Evolutionary conservation across 805 yeast genomes (phyloP).

Genomic region (Candida arabinofermentans): DNA sequence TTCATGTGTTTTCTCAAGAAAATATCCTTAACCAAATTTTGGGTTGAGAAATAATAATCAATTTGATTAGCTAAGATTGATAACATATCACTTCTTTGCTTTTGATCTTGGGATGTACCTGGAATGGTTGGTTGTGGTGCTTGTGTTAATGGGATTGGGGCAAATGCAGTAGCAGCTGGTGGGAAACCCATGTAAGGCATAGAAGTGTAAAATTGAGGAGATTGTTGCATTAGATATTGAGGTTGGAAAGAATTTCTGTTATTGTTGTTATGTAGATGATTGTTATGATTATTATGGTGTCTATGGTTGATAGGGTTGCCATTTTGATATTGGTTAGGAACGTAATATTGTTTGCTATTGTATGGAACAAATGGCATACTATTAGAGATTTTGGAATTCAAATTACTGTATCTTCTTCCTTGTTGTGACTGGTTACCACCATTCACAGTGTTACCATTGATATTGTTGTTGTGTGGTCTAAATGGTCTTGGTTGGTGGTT

Average conservation of each 20-base stretch:
- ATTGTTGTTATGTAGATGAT: conserved; percentile 10
- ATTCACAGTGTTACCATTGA: background rate
- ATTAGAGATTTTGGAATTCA: conserved; percentile 17
- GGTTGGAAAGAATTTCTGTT: conserved; percentile 17
- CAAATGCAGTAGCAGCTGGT: conserved; percentile 9
- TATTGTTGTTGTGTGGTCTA: conserved; percentile 15
- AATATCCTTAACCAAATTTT: conserved; percentile 81
- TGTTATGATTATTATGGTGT: conserved; percentile 11
- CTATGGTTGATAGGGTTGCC: conserved; percentile 19
- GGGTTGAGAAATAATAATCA: conserved; percentile 86
- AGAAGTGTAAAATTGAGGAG: conserved; percentile 22
- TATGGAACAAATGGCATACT: conserved; percentile 21
- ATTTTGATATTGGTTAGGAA: conserved; percentile 21
- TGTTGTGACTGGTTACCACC: conserved; percentile 5
- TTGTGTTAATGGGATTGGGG: conserved; percentile 15
- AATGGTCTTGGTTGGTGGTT: conserved; percentile 16
- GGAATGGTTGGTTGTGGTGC: conserved; percentile 16
- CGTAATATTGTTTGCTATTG: conserved; percentile 19
- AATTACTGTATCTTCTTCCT: conserved; percentile 21
- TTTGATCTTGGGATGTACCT: conserved; percentile 15
- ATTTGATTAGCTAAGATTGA: conserved; percentile 50
- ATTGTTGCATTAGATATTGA: conserved; percentile 21
- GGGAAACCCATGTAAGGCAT: conserved; percentile 23
- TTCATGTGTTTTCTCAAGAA: conserved; percentile 81
- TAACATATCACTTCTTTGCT: conserved; percentile 19